phyloP scores from a whole-genome alignment of 768 basidiomycete species.

The Auriscalpium orientale region DNA sequence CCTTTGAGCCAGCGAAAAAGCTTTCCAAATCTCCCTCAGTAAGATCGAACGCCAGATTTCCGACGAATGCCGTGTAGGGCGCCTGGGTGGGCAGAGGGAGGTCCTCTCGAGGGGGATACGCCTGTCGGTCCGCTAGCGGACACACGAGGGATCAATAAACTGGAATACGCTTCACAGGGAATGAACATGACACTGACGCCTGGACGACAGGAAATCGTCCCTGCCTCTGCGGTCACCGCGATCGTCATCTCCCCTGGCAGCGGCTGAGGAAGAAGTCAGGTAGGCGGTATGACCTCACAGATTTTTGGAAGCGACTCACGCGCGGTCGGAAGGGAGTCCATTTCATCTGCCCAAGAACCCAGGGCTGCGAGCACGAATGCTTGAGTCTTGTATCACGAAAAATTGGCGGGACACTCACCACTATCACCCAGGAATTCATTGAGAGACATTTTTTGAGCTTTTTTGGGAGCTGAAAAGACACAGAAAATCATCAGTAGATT shows the following conservation, averaged over 20 bases:
- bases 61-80: constrained; percentile 95
- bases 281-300: too few species aligned
- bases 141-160: background rate
- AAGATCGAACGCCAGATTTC: constrained; percentile 91
- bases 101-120: constrained; percentile 70
- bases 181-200: constrained; percentile 39
- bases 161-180: background rate
- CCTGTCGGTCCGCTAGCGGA: constrained; percentile 45
- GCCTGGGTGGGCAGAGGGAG: constrained; percentile 92
- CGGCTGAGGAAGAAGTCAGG: constrained; percentile 37
- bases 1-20: constrained; percentile 68
- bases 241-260: constrained; percentile 64
- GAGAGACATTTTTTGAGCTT: constrained; percentile 87
- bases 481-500: constrained; percentile 3
- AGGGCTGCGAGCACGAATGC: constrained; percentile 39
- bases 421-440: constrained; percentile 88
- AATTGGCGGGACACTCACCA: constrained; percentile 41
- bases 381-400: background rate
- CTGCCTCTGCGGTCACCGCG: constrained; percentile 43
- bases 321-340: constrained; percentile 87
- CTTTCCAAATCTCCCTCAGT: constrained; percentile 73
- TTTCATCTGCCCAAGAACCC: constrained; percentile 98
- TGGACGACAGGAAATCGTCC: constrained; percentile 58
- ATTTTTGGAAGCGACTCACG: constrained; percentile 51
- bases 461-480: constrained; percentile 66